Evolutionary conservation across 2,329 filamentous ascomycete species (phyloP).

Genomic region (Cytospora chrysosperma): DNA sequence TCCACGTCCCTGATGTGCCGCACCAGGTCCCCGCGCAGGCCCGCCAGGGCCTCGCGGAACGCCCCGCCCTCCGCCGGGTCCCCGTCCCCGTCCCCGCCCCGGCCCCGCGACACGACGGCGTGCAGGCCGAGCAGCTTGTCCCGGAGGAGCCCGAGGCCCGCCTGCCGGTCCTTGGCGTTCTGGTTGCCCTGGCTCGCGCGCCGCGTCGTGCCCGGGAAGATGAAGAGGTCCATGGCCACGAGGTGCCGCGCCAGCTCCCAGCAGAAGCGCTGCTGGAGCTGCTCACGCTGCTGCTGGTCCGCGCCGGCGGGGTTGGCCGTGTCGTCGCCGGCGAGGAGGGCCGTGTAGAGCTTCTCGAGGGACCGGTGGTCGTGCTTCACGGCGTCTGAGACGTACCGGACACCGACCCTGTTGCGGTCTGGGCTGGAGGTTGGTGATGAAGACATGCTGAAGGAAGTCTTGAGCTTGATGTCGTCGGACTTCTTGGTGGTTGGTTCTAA

Average conservation of each 20-base stretch:
- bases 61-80: neutral
- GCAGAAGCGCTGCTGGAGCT: conserved; percentile 7
- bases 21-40: neutral
- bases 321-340: neutral
- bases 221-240: conserved; percentile 17
- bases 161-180: neutral
- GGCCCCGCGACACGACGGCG: neutral
- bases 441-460: neutral
- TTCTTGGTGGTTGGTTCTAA: neutral
- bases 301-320: neutral
- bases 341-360: conserved; percentile 13
- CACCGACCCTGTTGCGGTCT: conserved; percentile 2
- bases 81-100: too few species aligned
- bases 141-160: neutral
- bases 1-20: conserved; percentile 15
- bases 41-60: neutral
- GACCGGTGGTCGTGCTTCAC: conserved; percentile 21
- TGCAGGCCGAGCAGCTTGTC: neutral
- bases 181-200: conserved; percentile 11
- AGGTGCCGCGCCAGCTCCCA: conserved; percentile 22
- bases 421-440: neutral
- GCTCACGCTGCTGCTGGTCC: neutral
- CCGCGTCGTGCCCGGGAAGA: conserved; percentile 16
- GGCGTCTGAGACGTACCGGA: conserved; percentile 22
- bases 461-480: neutral